phyloP scores from a whole-genome alignment of 139 green algal genomes.

The Bryopsis sp. region DNA sequence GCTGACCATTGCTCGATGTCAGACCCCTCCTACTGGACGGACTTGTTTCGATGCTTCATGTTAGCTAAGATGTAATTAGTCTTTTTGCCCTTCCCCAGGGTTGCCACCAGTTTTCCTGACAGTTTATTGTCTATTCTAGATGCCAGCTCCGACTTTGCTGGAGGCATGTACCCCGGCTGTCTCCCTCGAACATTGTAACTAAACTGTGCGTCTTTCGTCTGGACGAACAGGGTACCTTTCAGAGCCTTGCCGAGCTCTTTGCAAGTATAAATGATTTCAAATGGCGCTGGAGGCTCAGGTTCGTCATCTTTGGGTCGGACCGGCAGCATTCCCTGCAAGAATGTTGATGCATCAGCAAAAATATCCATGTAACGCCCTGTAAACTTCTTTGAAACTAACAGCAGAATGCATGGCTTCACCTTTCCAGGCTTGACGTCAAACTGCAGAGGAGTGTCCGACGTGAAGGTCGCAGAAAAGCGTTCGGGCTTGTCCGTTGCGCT shows the following conservation, averaged over 20 bases:
- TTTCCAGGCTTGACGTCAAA: constrained; percentile 35
- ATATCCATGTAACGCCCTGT: neutral
- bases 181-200: constrained; percentile 39
- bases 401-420: neutral
- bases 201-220: constrained; percentile 38
- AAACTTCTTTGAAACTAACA: neutral
- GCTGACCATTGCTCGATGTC: too few species aligned
- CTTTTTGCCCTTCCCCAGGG: neutral
- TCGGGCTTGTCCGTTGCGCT: constrained; percentile 17
- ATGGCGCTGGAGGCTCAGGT: too few species aligned
- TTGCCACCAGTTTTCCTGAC: neutral
- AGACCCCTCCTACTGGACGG: too few species aligned
- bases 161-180: constrained; percentile 36
- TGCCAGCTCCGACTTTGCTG: constrained; percentile 1
- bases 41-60: too few species aligned
- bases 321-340: neutral
- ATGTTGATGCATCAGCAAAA: neutral
- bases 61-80: neutral
- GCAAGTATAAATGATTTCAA: constrained; percentile 39
- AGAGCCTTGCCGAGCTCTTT: constrained; percentile 40
- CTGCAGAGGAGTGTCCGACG: constrained; percentile 32
- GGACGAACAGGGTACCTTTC: constrained; percentile 35
- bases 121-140: neutral
- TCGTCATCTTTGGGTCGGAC: neutral
- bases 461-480: constrained; percentile 38